Evolutionary conservation across 2,329 filamentous ascomycete species (phyloP).

Genomic region (Calonectria ilicicola): DNA sequence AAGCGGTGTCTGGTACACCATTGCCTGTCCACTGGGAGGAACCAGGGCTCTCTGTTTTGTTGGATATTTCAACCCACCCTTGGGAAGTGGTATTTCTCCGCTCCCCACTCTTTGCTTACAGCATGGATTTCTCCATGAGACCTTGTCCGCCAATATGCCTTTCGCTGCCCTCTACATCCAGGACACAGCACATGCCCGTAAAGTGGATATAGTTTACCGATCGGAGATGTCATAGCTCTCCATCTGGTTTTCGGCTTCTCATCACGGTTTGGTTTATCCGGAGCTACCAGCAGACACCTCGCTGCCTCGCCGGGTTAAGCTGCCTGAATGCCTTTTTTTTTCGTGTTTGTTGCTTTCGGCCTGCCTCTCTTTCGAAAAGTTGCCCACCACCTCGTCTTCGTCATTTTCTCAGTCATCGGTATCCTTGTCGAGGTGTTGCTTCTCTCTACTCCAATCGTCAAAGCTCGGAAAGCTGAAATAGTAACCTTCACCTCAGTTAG

Average conservation of each 20-base stretch:
- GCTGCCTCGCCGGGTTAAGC: constrained; percentile 19
- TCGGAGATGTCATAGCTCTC: constrained; percentile 3
- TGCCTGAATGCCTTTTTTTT: constrained; percentile 18
- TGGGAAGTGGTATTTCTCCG: constrained; percentile 28
- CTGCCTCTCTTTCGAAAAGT: constrained; percentile 28
- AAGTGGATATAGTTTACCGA: constrained; percentile 23
- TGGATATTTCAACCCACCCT: constrained; percentile 19
- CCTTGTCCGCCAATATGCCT: constrained; percentile 29
- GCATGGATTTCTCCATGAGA: constrained; percentile 25
- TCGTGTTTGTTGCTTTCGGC: constrained; percentile 19
- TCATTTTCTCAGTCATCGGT: constrained; percentile 38
- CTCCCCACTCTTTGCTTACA: constrained; percentile 28
- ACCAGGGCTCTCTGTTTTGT: constrained; percentile 25
- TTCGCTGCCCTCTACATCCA: constrained; percentile 13
- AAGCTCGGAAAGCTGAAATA: constrained; percentile 83
- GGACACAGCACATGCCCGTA: constrained; percentile 1
- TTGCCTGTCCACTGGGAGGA: constrained; percentile 16
- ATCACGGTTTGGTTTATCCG: constrained; percentile 25
- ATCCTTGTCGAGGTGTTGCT: constrained; percentile 40
- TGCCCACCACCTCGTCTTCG: constrained; percentile 18
- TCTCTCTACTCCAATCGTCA: constrained; percentile 70
- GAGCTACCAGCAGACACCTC: constrained; percentile 20
- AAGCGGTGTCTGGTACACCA: constrained; percentile 23
- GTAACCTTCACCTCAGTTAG: constrained; percentile 50
- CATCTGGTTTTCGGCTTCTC: constrained; percentile 26